Evolutionary conservation across 2,329 filamentous ascomycete species (phyloP).

Genomic region (Penicillium brevicompactum): DNA sequence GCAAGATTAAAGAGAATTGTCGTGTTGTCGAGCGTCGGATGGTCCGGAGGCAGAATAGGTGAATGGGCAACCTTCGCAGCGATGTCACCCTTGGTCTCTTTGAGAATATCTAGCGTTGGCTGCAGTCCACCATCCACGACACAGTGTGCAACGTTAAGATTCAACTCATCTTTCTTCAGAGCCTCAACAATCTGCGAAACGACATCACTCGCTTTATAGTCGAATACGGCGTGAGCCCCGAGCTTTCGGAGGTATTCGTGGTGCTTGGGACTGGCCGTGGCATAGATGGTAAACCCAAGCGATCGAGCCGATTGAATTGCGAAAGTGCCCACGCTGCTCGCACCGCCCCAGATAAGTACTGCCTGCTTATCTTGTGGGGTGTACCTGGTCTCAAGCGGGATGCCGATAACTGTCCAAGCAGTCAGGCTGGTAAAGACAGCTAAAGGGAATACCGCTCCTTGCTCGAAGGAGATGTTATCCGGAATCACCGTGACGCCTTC

Average conservation of each 20-base stretch:
- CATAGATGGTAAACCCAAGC: slow-evolving; percentile 43
- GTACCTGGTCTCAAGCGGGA: slow-evolving; percentile 25
- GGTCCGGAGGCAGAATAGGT: slow-evolving; percentile 12
- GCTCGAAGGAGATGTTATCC: slow-evolving; percentile 26
- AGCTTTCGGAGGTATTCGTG: slow-evolving; percentile 40
- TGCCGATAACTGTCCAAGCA: slow-evolving; percentile 28
- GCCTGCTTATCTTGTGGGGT: slow-evolving; percentile 26
- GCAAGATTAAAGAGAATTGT: slow-evolving; percentile 14
- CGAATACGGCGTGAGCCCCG: slow-evolving; percentile 33
- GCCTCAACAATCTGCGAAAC: slow-evolving; percentile 32
- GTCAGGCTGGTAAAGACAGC: slow-evolving; percentile 24
- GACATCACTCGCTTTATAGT: slow-evolving; percentile 33
- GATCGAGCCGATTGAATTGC: slow-evolving; percentile 40
- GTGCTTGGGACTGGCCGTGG: slow-evolving; percentile 43
- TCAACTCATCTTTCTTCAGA: slow-evolving; percentile 22
- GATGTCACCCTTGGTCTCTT: slow-evolving; percentile 19
- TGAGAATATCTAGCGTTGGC: slow-evolving; percentile 21
- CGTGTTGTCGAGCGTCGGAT: slow-evolving; percentile 12
- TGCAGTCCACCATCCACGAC: slow-evolving; percentile 16
- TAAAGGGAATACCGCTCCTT: slow-evolving; percentile 31
- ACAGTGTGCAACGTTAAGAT: slow-evolving; percentile 15
- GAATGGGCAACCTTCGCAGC: slow-evolving; percentile 18
- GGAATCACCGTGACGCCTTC: slow-evolving; percentile 35
- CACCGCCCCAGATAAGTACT: slow-evolving; percentile 50
- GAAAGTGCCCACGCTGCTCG: slow-evolving; percentile 37